Evolutionary conservation across 73 alveolate genomes (phyloP), one percentile per base, ranked within the genome.

Genomic region (Durusdinium trenchii): DNA sequence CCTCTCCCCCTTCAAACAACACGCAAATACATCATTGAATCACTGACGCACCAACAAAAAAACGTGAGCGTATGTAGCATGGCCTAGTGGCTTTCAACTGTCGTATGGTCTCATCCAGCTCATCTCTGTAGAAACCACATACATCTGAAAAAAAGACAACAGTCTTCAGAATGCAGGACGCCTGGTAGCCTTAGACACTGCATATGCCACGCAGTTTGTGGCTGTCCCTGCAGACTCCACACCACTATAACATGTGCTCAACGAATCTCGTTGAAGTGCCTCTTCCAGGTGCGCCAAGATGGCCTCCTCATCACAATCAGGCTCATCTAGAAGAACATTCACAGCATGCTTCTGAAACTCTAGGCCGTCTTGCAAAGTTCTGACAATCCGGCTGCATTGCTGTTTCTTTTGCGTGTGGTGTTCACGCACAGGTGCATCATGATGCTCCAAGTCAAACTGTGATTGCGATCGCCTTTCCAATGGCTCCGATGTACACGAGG

Each of bases 281-380:
- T 23, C 42, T 6, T 16, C 42, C 9, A 64, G 79, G n/a, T 18
- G n/a, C 12, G 9, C 42, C 42, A 9, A 9, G 10, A 79, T 43
- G 6, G 20, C 45, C 26, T 79, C 91, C 32, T 62, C 69, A 23
- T 79, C 91, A 23, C 69, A 57, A 12, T 57, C 32, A 23, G 12
- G 32, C 2, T 76, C 62, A 10, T 76, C 84, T 60, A 76, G 6
- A 4, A 76, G 60, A 43, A 76, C 40, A 12, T 43, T 36, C 86
- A 76, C 40, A 2, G 86, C 86, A 76, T 76, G 61, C 38, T 76
- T 40, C 60, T 76, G 86, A 76, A 76, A 76, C 38, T 76, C 62
- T 2, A 76, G 86, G 38, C 86, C 86, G n/a, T 57, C 23, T 23
- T 57, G 69, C 12, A 57, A 12, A 16, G 69, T 57, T 57, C 23